These are phyloP conservation scores for Candida tropicalis DNA, from an alignment of 1,139 yeast genomes.

Conservation along the genomic window DNA sequence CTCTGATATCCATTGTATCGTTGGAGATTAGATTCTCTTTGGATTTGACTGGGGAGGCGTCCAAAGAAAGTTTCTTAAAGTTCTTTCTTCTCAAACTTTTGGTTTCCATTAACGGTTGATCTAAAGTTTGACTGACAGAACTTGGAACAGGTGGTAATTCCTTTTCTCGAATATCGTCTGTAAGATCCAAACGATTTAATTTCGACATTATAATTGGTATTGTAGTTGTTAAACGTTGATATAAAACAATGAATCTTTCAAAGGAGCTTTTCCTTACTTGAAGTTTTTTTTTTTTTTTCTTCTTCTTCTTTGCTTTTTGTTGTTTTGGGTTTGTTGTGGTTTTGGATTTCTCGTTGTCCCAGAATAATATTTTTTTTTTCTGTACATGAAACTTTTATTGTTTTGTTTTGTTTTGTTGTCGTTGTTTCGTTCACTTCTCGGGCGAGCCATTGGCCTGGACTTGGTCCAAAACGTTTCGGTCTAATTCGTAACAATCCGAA, in stretches of 20 bases:
- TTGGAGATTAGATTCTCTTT: constrained; percentile 4
- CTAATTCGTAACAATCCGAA: too few relatives aligned
- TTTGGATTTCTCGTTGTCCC: neutral
- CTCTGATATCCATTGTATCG: constrained; percentile 15
- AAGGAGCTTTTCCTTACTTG: constrained; percentile 1
- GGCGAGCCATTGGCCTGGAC: too few relatives aligned
- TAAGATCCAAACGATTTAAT: constrained; percentile 32
- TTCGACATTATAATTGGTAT: constrained; percentile 4
- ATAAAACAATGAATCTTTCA: neutral
- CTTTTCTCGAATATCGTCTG: constrained; percentile 36
- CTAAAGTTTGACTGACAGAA: neutral
- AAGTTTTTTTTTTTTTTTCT: neutral
- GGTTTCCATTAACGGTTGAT: constrained; percentile 38
- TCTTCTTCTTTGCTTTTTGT: constrained; percentile 1
- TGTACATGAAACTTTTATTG: too few relatives aligned
- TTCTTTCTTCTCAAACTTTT: constrained; percentile 74
- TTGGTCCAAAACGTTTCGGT: too few relatives aligned
- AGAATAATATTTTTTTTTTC: neutral
- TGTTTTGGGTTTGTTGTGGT: neutral
- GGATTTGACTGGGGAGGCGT: constrained; percentile 19
- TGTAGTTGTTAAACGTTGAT: neutral
- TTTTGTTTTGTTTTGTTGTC: too few relatives aligned
- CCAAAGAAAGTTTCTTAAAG: constrained; percentile 67
- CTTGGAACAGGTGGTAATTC: constrained; percentile 35
- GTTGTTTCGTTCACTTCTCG: too few relatives aligned